phyloP scores from a whole-genome alignment of 2,329 filamentous ascomycete genomes.

The Epicoccum sorghinum region DNA sequence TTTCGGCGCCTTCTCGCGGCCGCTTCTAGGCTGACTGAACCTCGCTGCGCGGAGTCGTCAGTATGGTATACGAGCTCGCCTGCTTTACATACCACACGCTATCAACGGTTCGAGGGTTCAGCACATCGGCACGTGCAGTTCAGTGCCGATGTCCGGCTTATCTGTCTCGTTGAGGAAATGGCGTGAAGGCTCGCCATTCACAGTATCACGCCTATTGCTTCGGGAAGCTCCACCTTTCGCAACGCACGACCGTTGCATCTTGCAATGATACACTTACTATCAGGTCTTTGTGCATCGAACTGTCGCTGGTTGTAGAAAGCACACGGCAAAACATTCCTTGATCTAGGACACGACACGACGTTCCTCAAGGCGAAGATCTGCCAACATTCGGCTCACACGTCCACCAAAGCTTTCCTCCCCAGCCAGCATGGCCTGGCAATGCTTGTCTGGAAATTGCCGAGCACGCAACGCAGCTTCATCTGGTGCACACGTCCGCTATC shows the following conservation, averaged over 20 bases:
- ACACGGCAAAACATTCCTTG: conserved; percentile 4
- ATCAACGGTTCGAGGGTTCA: neutral
- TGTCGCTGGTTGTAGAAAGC: neutral
- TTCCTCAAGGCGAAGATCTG: neutral
- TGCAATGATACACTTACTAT: neutral
- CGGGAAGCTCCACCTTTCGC: conserved; percentile 10
- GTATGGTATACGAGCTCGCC: too few relatives aligned
- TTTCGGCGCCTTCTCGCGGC: too few relatives aligned
- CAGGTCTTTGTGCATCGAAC: neutral
- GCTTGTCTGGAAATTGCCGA: conserved; percentile 26
- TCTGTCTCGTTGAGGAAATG: conserved; percentile 9
- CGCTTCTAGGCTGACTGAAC: too few relatives aligned
- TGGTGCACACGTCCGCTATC: conserved; percentile 20
- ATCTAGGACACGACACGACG: neutral
- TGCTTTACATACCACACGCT: neutral
- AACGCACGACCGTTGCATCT: neutral
- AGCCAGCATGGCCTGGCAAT: conserved; percentile 21
- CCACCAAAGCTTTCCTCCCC: conserved; percentile 33
- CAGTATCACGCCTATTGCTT: conserved; percentile 9
- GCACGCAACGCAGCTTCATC: conserved; percentile 20
- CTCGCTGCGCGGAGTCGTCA: neutral
- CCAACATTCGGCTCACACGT: conserved; percentile 29
- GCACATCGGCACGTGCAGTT: conserved; percentile 2
- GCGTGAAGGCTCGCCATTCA: conserved; percentile 5
- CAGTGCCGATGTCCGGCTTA: conserved; percentile 10